These are phyloP conservation scores for Lodderomyces elongisporus DNA, from an alignment of 1,139 yeast species.

Conservation along the genomic window DNA sequence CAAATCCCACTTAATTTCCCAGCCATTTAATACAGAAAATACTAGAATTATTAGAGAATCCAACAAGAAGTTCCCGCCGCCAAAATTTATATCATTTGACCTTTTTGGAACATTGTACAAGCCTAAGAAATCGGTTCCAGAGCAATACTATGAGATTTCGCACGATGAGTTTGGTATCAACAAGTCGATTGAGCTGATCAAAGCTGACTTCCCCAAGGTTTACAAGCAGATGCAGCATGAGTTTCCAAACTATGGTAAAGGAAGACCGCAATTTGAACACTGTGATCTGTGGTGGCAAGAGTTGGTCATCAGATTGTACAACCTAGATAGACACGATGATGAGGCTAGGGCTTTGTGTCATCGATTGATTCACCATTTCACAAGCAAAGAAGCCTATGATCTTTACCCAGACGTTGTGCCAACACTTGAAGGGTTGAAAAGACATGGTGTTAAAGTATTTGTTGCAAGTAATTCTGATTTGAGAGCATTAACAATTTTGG, in stretches of 20 bases:
- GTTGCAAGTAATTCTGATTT: slow-evolving; percentile 61
- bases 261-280: slow-evolving; percentile 16
- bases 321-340: slow-evolving; percentile 17
- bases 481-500: slow-evolving; percentile 38
- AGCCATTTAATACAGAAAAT: slow-evolving; percentile 25
- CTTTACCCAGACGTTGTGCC: slow-evolving; percentile 52
- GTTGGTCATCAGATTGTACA: slow-evolving; percentile 41
- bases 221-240: slow-evolving; percentile 22
- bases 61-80: slow-evolving; percentile 29
- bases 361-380: slow-evolving; percentile 43
- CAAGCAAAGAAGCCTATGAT: slow-evolving; percentile 46
- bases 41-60: slow-evolving; percentile 28
- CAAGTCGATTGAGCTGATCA: slow-evolving; percentile 24
- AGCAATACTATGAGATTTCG: slow-evolving; percentile 49
- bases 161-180: slow-evolving; percentile 36
- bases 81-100: slow-evolving; percentile 57
- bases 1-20: slow-evolving; percentile 17
- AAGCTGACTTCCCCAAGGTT: slow-evolving; percentile 23
- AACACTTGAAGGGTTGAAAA: slow-evolving; percentile 31
- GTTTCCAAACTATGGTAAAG: slow-evolving; percentile 62
- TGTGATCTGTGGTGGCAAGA: slow-evolving; percentile 58
- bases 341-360: slow-evolving; percentile 24
- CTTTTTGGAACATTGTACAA: slow-evolving; percentile 62
- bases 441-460: slow-evolving; percentile 33
- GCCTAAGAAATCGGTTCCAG: slow-evolving; percentile 49